phyloP scores from a whole-genome alignment of 2,329 filamentous ascomycete species.

The Fusarium devonianum region DNA sequence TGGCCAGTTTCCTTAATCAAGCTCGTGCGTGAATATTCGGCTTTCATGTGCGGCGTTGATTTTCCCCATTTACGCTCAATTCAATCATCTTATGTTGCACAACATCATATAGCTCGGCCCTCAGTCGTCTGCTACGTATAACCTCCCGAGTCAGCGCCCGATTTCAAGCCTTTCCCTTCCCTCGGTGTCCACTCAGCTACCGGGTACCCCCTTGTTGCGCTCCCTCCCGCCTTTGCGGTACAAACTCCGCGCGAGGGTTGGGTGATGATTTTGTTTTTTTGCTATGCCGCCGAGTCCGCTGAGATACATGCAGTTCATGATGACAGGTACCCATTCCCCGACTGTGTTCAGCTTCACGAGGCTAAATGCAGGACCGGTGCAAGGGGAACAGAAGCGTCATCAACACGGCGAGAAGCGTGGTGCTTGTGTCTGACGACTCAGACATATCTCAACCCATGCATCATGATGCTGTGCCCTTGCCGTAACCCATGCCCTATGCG shows the following conservation, averaged over 20 bases:
- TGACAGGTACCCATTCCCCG: no score
- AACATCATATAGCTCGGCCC: slow-evolving; percentile 4
- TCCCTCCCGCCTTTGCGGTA: slow-evolving; percentile 29
- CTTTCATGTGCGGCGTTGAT: slow-evolving; percentile 1
- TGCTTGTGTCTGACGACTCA: slow-evolving; percentile 6
- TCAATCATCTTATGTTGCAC: slow-evolving; percentile 4
- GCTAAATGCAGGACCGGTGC: background rate
- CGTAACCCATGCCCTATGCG: slow-evolving; percentile 13
- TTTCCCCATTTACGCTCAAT: slow-evolving; percentile 4
- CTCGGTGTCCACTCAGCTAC: slow-evolving; percentile 13
- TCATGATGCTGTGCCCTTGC: slow-evolving; percentile 4
- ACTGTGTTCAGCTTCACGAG: background rate
- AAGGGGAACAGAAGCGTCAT: slow-evolving; percentile 1
- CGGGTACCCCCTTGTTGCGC: slow-evolving; percentile 25
- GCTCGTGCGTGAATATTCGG: slow-evolving; percentile 1
- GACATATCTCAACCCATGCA: slow-evolving; percentile 6
- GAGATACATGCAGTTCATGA: slow-evolving; percentile 18
- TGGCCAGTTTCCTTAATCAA: slow-evolving; percentile 1
- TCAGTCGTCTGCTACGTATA: background rate
- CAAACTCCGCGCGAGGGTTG: no score
- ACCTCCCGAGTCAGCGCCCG: slow-evolving; percentile 3
- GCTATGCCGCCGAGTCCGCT: slow-evolving; percentile 17
- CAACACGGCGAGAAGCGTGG: slow-evolving; percentile 1
- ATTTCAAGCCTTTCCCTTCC: slow-evolving; percentile 7
- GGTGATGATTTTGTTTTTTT: slow-evolving; percentile 6